These are phyloP conservation scores for Trichophyton benhamiae DNA, from an alignment of 2,329 filamentous ascomycete genomes.

Conservation along the genomic window DNA sequence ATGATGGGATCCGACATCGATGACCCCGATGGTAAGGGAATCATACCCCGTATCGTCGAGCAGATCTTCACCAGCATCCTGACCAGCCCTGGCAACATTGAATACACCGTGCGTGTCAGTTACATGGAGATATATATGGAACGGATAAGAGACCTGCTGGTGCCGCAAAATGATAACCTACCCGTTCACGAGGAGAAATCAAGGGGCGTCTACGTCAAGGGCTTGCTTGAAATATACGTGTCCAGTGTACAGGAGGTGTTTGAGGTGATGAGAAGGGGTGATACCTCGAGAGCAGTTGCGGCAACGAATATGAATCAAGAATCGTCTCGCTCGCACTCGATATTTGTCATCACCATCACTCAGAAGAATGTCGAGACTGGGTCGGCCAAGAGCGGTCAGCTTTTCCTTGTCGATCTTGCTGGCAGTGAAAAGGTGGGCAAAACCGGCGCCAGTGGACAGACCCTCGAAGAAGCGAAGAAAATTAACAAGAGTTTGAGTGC, in stretches of 20 bases:
- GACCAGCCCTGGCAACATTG: slow-evolving; percentile 80
- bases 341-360: slow-evolving; percentile 91
- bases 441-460: slow-evolving; percentile 94
- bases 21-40: slow-evolving; percentile 74
- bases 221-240: slow-evolving; percentile 85
- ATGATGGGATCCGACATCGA: slow-evolving; percentile 98
- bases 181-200: slow-evolving; percentile 98
- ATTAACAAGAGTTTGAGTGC: slow-evolving; percentile 99
- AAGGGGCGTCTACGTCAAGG: slow-evolving; percentile 91
- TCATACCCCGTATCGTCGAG: slow-evolving; percentile 92
- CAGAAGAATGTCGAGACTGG: slow-evolving; percentile 97
- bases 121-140: slow-evolving; percentile 99
- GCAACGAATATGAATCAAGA: slow-evolving; percentile 99
- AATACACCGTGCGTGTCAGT: slow-evolving; percentile 96
- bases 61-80: slow-evolving; percentile 96
- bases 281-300: slow-evolving; percentile 76
- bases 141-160: slow-evolving; percentile 82
- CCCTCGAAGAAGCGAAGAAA: slow-evolving; percentile 96
- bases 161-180: slow-evolving; percentile 88
- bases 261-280: slow-evolving; percentile 89
- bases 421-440: slow-evolving; percentile 98
- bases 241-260: slow-evolving; percentile 93
- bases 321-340: slow-evolving; percentile 94
- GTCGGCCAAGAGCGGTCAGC: slow-evolving; percentile 87
- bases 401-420: slow-evolving; percentile 95